Evolutionary conservation across 2,329 filamentous ascomycete genomes (phyloP), one percentile per base, ranked within the genome.

Genomic region (Amesomyces nigricolor): DNA sequence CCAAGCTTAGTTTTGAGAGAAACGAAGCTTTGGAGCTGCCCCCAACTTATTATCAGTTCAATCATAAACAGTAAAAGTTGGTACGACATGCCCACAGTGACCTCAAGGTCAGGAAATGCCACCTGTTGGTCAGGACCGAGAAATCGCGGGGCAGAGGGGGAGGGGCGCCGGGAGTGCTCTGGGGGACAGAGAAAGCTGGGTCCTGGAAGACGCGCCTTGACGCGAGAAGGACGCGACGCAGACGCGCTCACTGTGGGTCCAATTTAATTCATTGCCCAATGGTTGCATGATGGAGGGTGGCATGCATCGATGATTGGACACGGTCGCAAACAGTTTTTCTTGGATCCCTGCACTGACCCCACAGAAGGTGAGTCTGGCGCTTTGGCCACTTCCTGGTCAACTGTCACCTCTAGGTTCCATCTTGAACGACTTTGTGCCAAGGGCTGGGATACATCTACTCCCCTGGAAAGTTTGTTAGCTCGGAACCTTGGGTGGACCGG

Each of bases 201-300:
- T 32, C 44, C 30, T 51, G 43, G 37, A 47, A 57, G 51, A 61
- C 60, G 62, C 61, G 62, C 60, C 58, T 40, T 35, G 35, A 51
- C 61, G 54, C 61, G 54, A 57, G 40, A 54, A 3, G 16, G 11
- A 58, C 63, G 61, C 59, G 62, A 58, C 44, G 48, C 40, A 38
- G 51, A 61, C 61, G 61, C 61, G 61, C 40, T 3, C 46, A 10
- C 13, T 0, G 53, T 49, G 56, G 56, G 54, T 53, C 61, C 55
- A 60, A 61, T 58, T 52, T 48, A 52, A 56, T 35, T 16, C 26
- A 52, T 60, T 60, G 58, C 8, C 63, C 61, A 63, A 63, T 63
- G 14, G 47, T 22, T 14, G 48, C n/a, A 14, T n/a, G 26, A 8
- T 42, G 42, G 43, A 43, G 49, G 44, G 47, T 26, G 10, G 39